Evolutionary conservation across 805 yeast genomes (phyloP).

Genomic region (Saturnispora serradocipensis): DNA sequence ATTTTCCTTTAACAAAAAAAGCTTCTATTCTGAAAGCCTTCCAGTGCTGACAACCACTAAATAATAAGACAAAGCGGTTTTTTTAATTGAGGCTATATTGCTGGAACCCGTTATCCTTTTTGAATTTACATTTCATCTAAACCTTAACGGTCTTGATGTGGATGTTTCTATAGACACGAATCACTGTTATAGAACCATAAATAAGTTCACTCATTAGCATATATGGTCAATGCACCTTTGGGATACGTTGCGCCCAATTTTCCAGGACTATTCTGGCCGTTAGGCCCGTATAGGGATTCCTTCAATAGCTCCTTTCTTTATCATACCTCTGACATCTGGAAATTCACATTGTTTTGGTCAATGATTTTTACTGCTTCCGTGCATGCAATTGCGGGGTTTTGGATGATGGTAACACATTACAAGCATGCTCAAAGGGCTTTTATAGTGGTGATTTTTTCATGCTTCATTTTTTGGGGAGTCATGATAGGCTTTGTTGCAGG

Average conservation of each 20-base stretch:
- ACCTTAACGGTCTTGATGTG: neutral
- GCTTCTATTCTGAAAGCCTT: neutral
- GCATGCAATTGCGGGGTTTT: slow-evolving; percentile 53
- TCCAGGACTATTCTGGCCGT: slow-evolving; percentile 76
- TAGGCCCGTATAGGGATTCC: slow-evolving; percentile 23
- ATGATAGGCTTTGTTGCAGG: slow-evolving; percentile 66
- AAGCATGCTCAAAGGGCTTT: slow-evolving; percentile 22
- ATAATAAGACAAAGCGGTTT: neutral
- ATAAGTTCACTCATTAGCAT: neutral
- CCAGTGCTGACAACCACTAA: neutral
- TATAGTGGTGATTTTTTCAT: slow-evolving; percentile 33
- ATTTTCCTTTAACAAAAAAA: neutral
- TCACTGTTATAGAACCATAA: neutral
- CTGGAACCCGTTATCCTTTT: neutral
- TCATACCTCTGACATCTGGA: slow-evolving; percentile 66
- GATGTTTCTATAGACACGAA: neutral
- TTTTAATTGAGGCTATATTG: neutral
- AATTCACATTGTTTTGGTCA: slow-evolving; percentile 75
- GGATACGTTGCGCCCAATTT: slow-evolving; percentile 75
- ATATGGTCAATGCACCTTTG: slow-evolving; percentile 43
- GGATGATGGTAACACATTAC: slow-evolving; percentile 47
- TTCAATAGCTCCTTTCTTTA: slow-evolving; percentile 53
- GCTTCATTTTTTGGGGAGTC: slow-evolving; percentile 47
- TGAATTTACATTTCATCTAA: neutral
- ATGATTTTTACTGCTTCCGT: slow-evolving; percentile 56